phyloP scores from a whole-genome alignment of 1,284 basidiomycete genomes.

The Mycena sp. region DNA sequence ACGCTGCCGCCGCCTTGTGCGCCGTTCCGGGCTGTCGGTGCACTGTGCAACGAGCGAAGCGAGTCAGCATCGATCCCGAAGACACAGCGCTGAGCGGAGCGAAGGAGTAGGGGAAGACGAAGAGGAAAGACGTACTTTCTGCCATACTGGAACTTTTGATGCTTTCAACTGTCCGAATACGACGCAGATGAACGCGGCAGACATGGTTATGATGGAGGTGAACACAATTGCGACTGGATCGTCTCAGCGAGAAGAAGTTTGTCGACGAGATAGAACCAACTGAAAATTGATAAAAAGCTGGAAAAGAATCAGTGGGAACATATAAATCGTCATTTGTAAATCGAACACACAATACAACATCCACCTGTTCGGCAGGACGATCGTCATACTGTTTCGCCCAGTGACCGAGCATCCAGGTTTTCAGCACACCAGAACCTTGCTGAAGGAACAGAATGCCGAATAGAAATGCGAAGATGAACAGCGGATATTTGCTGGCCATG shows the following conservation, averaged over 20 bases:
- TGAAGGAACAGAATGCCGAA: slow-evolving; percentile 33
- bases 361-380: slow-evolving; percentile 37
- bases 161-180: slow-evolving; percentile 56
- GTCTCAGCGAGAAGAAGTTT: slow-evolving; percentile 36
- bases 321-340: neutral
- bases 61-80: too few species aligned
- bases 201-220: neutral
- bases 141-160: too few species aligned
- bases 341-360: slow-evolving; percentile 41
- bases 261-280: slow-evolving; percentile 21
- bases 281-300: slow-evolving; percentile 53
- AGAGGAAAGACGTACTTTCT: too few species aligned
- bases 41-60: too few species aligned
- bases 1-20: too few species aligned
- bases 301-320: neutral
- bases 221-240: slow-evolving; percentile 39
- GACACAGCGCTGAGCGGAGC: too few species aligned
- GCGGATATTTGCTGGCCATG: slow-evolving; percentile 51
- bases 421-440: slow-evolving; percentile 38
- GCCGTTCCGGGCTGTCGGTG: too few species aligned
- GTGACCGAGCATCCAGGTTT: slow-evolving; percentile 58
- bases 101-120: too few species aligned
- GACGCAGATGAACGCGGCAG: slow-evolving; percentile 37
- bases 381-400: slow-evolving; percentile 56
- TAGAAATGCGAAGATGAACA: slow-evolving; percentile 51